A percentile compares a stretch with the other conserved stretches of the same genome.
Conservation (phyloP, 768 basidiomycete genomes). For the Boletus reticulatus region DNA sequence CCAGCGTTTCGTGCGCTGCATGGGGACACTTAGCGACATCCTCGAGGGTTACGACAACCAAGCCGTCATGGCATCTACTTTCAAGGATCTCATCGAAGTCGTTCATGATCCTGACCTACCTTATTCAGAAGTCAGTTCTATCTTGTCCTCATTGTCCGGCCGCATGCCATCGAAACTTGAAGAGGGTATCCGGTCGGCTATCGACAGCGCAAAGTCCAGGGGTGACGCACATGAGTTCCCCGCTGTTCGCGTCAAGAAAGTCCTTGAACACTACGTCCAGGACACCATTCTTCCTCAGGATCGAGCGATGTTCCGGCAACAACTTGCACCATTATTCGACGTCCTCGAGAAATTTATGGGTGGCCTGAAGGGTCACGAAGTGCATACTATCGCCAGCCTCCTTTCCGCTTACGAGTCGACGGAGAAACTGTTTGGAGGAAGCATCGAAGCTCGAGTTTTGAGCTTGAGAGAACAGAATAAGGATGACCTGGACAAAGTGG, state of each 20-base stretch:
- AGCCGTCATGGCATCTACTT: slow-evolving; percentile 78
- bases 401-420: slow-evolving; percentile 80
- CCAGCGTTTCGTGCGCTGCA: slow-evolving; percentile 75
- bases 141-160: slow-evolving; percentile 85
- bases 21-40: slow-evolving; percentile 82
- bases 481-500: slow-evolving; percentile 87
- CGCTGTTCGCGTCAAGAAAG: slow-evolving; percentile 77
- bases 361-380: slow-evolving; percentile 88
- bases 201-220: slow-evolving; percentile 76
- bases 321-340: slow-evolving; percentile 67
- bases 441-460: slow-evolving; percentile 90
- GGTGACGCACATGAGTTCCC: slow-evolving; percentile 85
- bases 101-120: slow-evolving; percentile 86
- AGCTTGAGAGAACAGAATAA: slow-evolving; percentile 90
- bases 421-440: slow-evolving; percentile 91
- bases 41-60: slow-evolving; percentile 97
- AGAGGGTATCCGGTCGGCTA: slow-evolving; percentile 72
- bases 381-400: slow-evolving; percentile 70
- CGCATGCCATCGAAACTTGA: slow-evolving; percentile 93
- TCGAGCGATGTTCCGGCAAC: slow-evolving; percentile 71
- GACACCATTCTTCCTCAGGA: slow-evolving; percentile 81
- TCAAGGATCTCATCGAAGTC: slow-evolving; percentile 83
- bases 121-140: slow-evolving; percentile 79
- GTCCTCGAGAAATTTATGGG: slow-evolving; percentile 76
- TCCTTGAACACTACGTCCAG: slow-evolving; percentile 81